phyloP scores from a whole-genome alignment of 2,329 filamentous ascomycete genomes.

The Pyricularia pennisetigena region DNA sequence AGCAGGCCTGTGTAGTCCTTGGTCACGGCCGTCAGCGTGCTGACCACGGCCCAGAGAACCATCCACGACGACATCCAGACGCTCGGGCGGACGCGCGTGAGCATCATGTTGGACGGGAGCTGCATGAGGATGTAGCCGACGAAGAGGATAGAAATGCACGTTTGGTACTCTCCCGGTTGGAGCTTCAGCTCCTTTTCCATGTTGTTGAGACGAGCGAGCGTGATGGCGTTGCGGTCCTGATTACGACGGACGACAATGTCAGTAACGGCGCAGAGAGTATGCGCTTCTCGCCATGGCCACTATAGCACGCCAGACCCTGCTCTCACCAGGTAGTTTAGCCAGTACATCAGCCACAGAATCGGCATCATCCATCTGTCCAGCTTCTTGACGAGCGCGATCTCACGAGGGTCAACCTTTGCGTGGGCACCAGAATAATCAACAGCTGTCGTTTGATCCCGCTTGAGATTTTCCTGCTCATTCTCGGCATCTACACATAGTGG shows the following conservation, averaged over 20 bases:
- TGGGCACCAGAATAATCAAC: slow-evolving; percentile 1
- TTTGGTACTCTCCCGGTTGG: slow-evolving; percentile 25
- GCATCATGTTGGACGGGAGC: slow-evolving; percentile 15
- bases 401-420: neutral
- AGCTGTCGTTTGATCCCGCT: neutral
- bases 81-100: slow-evolving; percentile 17
- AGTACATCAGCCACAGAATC: slow-evolving; percentile 39
- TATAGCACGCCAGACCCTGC: neutral
- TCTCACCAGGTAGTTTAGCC: slow-evolving; percentile 44
- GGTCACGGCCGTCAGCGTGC: slow-evolving; percentile 18
- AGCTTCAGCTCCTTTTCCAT: slow-evolving; percentile 30
- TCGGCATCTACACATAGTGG: neutral
- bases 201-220: slow-evolving; percentile 28
- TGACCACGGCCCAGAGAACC: slow-evolving; percentile 7
- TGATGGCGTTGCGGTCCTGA: slow-evolving; percentile 21
- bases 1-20: slow-evolving; percentile 22
- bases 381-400: neutral
- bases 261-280: neutral
- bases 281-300: too few species aligned
- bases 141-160: slow-evolving; percentile 14
- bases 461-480: neutral
- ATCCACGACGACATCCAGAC: slow-evolving; percentile 27
- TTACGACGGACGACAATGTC: neutral
- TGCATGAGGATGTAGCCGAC: slow-evolving; percentile 17
- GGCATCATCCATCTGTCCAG: slow-evolving; percentile 2